Conservation (phyloP, 2,329 filamentous ascomycete species). For the Teratosphaeria nubilosa region DNA sequence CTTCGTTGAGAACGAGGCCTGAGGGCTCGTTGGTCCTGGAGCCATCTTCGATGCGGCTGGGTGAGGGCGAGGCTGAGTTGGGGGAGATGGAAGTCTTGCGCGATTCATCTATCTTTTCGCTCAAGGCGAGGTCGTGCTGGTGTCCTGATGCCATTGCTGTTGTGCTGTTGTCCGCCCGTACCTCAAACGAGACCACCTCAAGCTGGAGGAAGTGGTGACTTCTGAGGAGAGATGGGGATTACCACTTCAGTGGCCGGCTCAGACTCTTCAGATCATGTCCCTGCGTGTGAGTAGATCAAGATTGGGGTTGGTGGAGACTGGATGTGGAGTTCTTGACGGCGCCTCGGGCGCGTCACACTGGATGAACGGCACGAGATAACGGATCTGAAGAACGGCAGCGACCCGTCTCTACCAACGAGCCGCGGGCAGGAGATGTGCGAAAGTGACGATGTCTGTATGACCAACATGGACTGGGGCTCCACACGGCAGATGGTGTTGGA, state of each 20-base stretch:
- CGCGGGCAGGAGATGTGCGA: neutral
- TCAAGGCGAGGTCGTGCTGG: neutral
- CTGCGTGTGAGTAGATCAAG: neutral
- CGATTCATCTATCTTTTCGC: neutral
- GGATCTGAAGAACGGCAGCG: neutral
- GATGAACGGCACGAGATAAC: neutral
- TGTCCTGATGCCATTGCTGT: neutral
- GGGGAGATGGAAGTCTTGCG: neutral
- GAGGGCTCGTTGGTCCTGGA: neutral
- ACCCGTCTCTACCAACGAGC: neutral
- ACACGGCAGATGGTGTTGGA: neutral
- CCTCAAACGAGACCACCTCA: neutral
- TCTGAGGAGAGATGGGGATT: neutral
- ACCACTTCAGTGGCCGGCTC: neutral
- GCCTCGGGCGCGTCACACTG: neutral
- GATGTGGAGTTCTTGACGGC: neutral
- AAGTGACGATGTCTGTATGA: neutral
- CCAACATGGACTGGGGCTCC: neutral
- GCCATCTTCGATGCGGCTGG: neutral
- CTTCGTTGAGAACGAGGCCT: neutral
- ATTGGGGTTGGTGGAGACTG: neutral
- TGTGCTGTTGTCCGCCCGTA: neutral
- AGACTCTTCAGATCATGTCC: neutral
- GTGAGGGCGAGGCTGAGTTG: neutral
- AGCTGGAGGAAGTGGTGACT: neutral